Percentiles rank a stretch among this genome's conserved stretches.
Conservation (phyloP, 176 grass and related monocot species). For the Carex parvula region DNA sequence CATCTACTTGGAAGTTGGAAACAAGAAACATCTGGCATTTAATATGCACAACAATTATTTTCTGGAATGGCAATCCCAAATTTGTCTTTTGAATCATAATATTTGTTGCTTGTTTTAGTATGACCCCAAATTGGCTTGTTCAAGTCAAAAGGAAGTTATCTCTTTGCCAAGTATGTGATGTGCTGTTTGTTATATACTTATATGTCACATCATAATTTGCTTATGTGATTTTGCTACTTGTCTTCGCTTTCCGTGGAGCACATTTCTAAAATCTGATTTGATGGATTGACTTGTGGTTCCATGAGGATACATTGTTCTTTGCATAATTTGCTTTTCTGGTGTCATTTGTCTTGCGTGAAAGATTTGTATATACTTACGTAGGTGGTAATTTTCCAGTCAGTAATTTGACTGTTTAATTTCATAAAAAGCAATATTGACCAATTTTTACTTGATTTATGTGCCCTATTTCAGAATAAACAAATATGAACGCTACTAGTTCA, state of each 20-base stretch:
- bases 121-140: neutral
- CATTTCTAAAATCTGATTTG: neutral
- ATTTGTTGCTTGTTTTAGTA: neutral
- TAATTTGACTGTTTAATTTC: neutral
- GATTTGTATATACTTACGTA: neutral
- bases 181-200: constrained; percentile 8
- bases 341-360: neutral
- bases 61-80: neutral
- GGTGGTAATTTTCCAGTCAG: neutral
- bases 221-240: neutral
- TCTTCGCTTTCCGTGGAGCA: neutral
- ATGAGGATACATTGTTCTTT: neutral
- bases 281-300: constrained; percentile 8
- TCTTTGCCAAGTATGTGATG: neutral
- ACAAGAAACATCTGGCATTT: neutral
- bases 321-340: neutral
- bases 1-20: neutral
- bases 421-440: neutral
- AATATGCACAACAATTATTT: neutral
- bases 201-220: neutral
- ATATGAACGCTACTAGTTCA: neutral
- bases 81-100: neutral
- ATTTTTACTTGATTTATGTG: neutral
- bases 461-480: neutral
- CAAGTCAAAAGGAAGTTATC: neutral